Percentiles rank a stretch among this genome's conserved stretches.
Evolutionary conservation across 1,284 basidiomycete genomes (phyloP).

Genomic region (Xanthoconium separans): DNA sequence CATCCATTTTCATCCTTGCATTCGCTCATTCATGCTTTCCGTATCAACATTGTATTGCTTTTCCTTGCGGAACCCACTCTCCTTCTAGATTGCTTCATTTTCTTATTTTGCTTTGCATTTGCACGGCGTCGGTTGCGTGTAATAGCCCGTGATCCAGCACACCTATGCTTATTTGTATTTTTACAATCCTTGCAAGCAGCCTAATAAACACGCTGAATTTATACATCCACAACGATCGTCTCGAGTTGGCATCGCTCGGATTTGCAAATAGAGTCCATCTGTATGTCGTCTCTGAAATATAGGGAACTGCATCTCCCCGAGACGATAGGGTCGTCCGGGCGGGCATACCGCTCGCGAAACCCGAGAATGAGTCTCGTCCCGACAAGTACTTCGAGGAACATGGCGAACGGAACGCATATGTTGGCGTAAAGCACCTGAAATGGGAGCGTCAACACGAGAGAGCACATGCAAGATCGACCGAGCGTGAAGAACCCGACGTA

Average conservation of each 20-base stretch:
- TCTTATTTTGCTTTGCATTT: conserved; percentile 8
- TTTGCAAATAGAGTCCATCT: conserved; percentile 2
- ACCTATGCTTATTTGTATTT: conserved; percentile 18
- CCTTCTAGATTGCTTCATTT: conserved; percentile 13
- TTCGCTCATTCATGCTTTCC: neutral
- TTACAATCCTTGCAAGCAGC: neutral
- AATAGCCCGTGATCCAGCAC: conserved; percentile 2
- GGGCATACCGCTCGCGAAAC: conserved; percentile 33
- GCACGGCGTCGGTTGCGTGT: conserved; percentile 8
- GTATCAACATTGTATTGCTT: conserved; percentile 18
- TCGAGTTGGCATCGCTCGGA: conserved; percentile 18
- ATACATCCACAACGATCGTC: conserved; percentile 11
- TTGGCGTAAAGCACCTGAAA: conserved; percentile 28
- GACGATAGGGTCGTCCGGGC: conserved; percentile 8
- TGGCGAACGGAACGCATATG: conserved; percentile 32
- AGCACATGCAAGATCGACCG: neutral
- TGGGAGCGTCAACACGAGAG: neutral
- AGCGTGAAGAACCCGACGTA: conserved; percentile 11
- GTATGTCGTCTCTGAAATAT: conserved; percentile 13
- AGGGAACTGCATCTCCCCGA: conserved; percentile 17
- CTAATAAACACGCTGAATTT: neutral
- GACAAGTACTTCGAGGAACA: conserved; percentile 32
- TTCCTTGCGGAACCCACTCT: conserved; percentile 5
- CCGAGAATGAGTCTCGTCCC: conserved; percentile 34
- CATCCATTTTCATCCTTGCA: neutral